These are phyloP conservation scores for Discostella stelligeroides DNA, from an alignment of 108 stramenopile genomes.

Conservation along the genomic window DNA sequence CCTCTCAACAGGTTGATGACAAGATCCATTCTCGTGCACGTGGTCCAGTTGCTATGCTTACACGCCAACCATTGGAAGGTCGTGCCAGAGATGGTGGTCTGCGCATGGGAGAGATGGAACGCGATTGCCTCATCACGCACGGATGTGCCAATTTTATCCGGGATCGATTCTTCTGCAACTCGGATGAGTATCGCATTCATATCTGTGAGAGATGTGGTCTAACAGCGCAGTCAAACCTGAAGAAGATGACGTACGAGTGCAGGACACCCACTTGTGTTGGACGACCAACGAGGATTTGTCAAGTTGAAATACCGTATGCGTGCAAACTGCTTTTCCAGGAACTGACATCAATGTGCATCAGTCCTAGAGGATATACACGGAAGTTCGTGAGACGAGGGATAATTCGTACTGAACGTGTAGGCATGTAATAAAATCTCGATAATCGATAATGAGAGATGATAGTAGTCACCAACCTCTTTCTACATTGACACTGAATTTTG, in stretches of 20 bases:
- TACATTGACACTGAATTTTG: too few species aligned
- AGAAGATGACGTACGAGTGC: constrained; percentile 97
- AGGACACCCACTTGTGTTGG: constrained; percentile 85
- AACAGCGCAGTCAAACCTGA: constrained; percentile 94
- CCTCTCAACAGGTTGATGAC: constrained; percentile 79
- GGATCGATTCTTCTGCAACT: constrained; percentile 97
- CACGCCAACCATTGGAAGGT: constrained; percentile 98
- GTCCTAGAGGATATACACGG: constrained; percentile 87
- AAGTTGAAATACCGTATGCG: constrained; percentile 98
- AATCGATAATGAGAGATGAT: constrained; percentile 10
- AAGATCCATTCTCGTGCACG: constrained; percentile 98
- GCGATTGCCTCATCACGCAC: constrained; percentile 99
- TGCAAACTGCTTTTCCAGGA: constrained; percentile 99
- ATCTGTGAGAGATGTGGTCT: constrained; percentile 97
- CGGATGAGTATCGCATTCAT: constrained; percentile 97
- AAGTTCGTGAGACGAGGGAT: constrained; percentile 58
- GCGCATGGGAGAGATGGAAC: constrained; percentile 99
- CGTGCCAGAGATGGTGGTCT: constrained; percentile 97
- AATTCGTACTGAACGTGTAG: constrained; percentile 49
- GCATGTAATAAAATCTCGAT: background rate
- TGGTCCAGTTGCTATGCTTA: constrained; percentile 97
- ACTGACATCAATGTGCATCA: constrained; percentile 95
- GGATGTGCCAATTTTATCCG: constrained; percentile 98
- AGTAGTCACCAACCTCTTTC: too few species aligned
- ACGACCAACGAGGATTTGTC: constrained; percentile 81